These are phyloP conservation scores for Gossypium herbaceum DNA, from an alignment of 345 rosid genomes.

Conservation along the genomic window DNA sequence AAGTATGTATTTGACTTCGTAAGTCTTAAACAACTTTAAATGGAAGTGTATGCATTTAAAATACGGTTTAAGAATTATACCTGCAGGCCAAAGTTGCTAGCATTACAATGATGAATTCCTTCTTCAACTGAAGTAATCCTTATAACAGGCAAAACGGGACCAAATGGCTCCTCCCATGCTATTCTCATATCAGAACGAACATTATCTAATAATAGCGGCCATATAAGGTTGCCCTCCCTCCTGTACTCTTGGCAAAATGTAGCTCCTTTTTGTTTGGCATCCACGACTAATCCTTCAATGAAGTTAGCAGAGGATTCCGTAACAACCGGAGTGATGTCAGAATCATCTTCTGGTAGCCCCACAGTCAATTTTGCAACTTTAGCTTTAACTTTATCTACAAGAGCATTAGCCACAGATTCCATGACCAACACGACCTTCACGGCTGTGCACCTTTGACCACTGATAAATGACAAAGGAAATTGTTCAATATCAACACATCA, in stretches of 20 bases:
- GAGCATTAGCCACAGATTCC: slow-evolving; percentile 71
- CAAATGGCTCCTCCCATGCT: slow-evolving; percentile 98
- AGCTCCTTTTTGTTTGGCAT: slow-evolving; percentile 91
- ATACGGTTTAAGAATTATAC: slow-evolving; percentile 24
- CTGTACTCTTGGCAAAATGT: slow-evolving; percentile 87
- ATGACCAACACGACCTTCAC: slow-evolving; percentile 83
- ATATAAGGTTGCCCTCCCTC: slow-evolving; percentile 92
- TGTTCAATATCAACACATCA: not conserved
- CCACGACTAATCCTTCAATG: slow-evolving; percentile 87
- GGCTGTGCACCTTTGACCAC: slow-evolving; percentile 98
- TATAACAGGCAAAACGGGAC: slow-evolving; percentile 81
- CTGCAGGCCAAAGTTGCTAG: slow-evolving; percentile 97
- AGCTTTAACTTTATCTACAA: slow-evolving; percentile 78
- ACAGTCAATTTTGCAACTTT: slow-evolving; percentile 71
- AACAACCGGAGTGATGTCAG: slow-evolving; percentile 87
- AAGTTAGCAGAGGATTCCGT: slow-evolving; percentile 94
- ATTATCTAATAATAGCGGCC: slow-evolving; percentile 88
- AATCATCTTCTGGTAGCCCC: slow-evolving; percentile 81
- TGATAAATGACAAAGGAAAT: slow-evolving; percentile 17
- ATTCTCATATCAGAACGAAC: slow-evolving; percentile 96
- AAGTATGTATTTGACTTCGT: too few species aligned
- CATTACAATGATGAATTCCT: slow-evolving; percentile 97
- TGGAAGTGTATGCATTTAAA: not conserved
- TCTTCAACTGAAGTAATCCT: slow-evolving; percentile 82
- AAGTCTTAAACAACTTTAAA: not conserved